These are phyloP conservation scores for Epithele typhae DNA, from an alignment of 768 basidiomycete genomes.

Conservation along the genomic window DNA sequence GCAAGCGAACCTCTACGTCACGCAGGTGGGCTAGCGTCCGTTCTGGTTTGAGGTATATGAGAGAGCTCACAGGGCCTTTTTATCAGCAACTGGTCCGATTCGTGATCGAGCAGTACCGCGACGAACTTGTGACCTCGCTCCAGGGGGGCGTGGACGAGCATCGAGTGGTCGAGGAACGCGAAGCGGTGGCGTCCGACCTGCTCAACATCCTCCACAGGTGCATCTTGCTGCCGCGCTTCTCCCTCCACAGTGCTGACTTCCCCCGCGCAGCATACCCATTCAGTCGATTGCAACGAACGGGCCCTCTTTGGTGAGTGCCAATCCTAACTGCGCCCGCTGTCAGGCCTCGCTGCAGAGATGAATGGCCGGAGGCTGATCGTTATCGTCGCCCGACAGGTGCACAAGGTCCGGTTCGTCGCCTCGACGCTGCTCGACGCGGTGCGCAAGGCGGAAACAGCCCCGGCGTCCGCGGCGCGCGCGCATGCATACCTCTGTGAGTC, in stretches of 20 bases:
- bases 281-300: constrained; percentile 90
- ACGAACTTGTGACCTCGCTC: constrained; percentile 71
- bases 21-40: constrained; percentile 50
- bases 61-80: not conserved
- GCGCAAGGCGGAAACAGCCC: constrained; percentile 73
- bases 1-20: constrained; percentile 91
- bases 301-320: constrained; percentile 57
- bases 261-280: constrained; percentile 71
- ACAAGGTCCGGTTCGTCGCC: constrained; percentile 92
- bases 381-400: constrained; percentile 45
- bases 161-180: constrained; percentile 67
- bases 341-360: not conserved
- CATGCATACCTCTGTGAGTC: constrained; percentile 80
- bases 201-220: constrained; percentile 82
- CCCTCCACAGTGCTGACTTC: not conserved
- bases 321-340: not conserved
- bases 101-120: constrained; percentile 88
- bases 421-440: constrained; percentile 86
- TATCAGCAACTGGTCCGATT: constrained; percentile 89
- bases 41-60: not conserved
- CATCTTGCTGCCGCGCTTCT: constrained; percentile 8
- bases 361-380: not conserved
- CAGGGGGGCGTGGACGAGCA: constrained; percentile 62
- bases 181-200: constrained; percentile 83
- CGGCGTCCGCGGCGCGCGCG: constrained; percentile 77